Evolutionary conservation across 2,329 filamentous ascomycete genomes (phyloP).

Genomic region (Fusarium pseudograminearum): DNA sequence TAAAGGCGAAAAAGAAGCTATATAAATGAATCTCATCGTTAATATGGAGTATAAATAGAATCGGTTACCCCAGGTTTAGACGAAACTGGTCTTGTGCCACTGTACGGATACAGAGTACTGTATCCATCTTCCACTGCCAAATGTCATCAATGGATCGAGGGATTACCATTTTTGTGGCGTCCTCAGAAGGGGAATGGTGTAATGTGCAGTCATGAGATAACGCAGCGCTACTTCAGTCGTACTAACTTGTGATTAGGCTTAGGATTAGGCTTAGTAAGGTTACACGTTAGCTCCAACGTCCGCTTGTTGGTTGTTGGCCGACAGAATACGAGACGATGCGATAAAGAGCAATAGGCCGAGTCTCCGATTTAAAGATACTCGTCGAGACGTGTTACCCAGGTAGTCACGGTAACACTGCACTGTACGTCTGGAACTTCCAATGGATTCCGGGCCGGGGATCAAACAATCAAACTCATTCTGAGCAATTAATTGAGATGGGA

Average conservation of each 20-base stretch:
- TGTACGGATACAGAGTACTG: not conserved
- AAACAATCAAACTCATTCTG: conserved; percentile 30
- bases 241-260: not conserved
- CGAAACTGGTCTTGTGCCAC: conserved; percentile 4
- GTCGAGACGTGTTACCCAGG: conserved; percentile 8
- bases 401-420: conserved; percentile 1
- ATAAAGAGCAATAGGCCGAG: not conserved
- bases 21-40: not conserved
- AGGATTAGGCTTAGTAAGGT: not conserved
- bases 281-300: conserved; percentile 15
- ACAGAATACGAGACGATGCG: not conserved
- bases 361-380: not conserved
- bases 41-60: not conserved
- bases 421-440: not conserved
- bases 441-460: conserved; percentile 29
- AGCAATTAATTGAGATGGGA: conserved; percentile 22
- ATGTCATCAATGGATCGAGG: conserved; percentile 1
- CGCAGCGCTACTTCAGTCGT: not conserved
- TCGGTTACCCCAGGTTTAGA: not conserved
- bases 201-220: conserved; percentile 3
- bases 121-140: not conserved
- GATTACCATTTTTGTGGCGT: conserved; percentile 15
- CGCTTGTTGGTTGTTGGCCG: not conserved
- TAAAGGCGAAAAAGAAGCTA: not conserved
- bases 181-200: conserved; percentile 7